Conservation (phyloP, 192 early-diverging fungal genomes). For the Dimargaris xerosporica region DNA sequence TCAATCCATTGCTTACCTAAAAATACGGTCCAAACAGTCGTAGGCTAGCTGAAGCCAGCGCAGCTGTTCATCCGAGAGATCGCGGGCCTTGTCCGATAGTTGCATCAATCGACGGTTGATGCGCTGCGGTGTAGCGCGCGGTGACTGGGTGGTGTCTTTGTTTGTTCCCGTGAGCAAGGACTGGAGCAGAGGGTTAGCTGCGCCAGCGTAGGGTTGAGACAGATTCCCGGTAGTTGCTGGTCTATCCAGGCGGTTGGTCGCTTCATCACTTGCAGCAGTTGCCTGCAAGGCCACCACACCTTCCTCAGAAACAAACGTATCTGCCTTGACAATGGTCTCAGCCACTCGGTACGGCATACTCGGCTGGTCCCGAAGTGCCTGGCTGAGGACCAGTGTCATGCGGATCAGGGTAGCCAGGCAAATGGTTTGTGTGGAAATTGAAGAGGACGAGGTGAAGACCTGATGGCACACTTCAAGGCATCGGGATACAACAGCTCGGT, state of each 20-base stretch:
- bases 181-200: background rate
- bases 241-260: no score
- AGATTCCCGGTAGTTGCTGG: background rate
- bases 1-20: slow-evolving; percentile 20
- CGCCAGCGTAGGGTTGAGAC: background rate
- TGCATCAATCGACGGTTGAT: slow-evolving; percentile 1
- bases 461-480: no score
- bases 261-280: no score
- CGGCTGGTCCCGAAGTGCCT: no score
- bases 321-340: background rate
- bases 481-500: no score
- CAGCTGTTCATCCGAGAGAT: slow-evolving; percentile 1
- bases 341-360: background rate
- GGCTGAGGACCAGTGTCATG: no score
- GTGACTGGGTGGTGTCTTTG: no score
- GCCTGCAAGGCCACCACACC: no score
- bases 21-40: slow-evolving; percentile 21
- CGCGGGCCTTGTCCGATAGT: background rate
- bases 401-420: no score
- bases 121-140: background rate
- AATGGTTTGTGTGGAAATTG: no score
- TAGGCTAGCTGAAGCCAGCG: slow-evolving; percentile 30
- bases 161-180: slow-evolving; percentile 3
- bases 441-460: no score
- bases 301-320: background rate